Conservation (phyloP, 169 alveolate genomes). For the Theileria annulata region DNA sequence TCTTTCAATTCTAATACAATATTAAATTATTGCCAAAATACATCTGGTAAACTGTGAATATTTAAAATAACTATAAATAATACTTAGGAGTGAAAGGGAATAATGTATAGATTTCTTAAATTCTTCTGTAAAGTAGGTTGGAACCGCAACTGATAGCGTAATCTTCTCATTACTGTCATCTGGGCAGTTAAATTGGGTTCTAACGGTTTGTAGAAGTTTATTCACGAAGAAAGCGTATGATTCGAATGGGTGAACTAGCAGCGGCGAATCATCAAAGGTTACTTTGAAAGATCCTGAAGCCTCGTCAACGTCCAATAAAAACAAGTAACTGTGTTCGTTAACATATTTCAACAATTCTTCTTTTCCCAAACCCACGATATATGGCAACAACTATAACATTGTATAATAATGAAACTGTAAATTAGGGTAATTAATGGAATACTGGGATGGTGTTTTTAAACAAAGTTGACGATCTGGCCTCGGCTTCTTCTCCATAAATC, state of each 20-base stretch:
- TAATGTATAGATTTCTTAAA: constrained; percentile 5
- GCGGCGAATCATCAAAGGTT: constrained; percentile 45
- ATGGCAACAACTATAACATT: constrained; percentile 29
- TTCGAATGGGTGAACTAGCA: constrained; percentile 33
- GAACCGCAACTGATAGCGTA: constrained; percentile 24
- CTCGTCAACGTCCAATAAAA: constrained; percentile 22
- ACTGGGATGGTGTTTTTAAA: constrained; percentile 23
- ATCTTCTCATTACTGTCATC: constrained; percentile 17
- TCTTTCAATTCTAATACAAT: constrained; percentile 16
- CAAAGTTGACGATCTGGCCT: constrained; percentile 47
- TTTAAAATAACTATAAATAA: background rate
- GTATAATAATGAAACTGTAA: background rate
- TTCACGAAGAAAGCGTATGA: constrained; percentile 44
- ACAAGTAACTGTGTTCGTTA: constrained; percentile 17
- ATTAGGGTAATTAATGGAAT: background rate
- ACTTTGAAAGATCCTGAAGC: constrained; percentile 11
- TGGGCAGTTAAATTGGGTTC: constrained; percentile 17
- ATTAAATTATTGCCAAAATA: background rate
- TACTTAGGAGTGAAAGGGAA: constrained; percentile 33
- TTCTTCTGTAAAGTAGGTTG: constrained; percentile 37
- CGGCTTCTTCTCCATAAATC: constrained; percentile 67
- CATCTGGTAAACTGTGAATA: background rate
- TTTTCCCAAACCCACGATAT: constrained; percentile 13
- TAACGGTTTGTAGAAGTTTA: constrained; percentile 41
- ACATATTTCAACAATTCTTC: background rate